These are phyloP conservation scores for Panicum hallii DNA, from an alignment of 202 grass and related monocot genomes.

Conservation along the genomic window DNA sequence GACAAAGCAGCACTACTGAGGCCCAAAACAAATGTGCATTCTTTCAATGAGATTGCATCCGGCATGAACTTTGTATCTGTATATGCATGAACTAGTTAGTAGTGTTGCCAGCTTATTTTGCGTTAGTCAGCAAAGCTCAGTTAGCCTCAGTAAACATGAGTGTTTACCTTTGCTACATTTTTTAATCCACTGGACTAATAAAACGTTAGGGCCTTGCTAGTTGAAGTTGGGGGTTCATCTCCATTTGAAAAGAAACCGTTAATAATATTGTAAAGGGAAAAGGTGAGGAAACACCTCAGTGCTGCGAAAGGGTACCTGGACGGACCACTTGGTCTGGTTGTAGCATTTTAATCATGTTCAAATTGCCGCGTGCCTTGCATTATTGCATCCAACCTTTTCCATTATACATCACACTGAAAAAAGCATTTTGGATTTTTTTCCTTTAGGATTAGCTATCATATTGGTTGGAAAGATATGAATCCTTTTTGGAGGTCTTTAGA, in stretches of 20 bases:
- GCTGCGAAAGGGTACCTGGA: conserved; percentile 5
- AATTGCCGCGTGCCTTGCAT: conserved; percentile 10
- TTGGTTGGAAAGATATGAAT: not conserved
- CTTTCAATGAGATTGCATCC: no score
- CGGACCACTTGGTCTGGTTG: not conserved
- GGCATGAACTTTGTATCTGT: no score
- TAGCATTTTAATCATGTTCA: conserved; percentile 27
- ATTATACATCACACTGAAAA: conserved; percentile 1
- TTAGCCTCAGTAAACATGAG: not conserved
- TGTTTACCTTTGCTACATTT: not conserved
- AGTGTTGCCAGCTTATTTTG: no score
- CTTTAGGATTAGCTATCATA: not conserved
- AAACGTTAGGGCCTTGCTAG: not conserved
- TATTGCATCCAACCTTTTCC: conserved; percentile 31
- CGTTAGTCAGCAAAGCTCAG: not conserved
- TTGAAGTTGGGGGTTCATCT: not conserved
- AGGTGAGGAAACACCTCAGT: not conserved
- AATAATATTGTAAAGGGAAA: not conserved
- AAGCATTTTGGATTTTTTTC: conserved; percentile 3
- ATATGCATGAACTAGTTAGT: no score
- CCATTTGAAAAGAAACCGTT: not conserved
- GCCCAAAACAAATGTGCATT: no score
- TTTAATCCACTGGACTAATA: not conserved
- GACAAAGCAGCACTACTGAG: no score
- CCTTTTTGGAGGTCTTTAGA: conserved; percentile 1